A percentile compares a stretch with the other conserved stretches of the same genome.
These are phyloP conservation scores for Paragyromitra xinjiangensis DNA, from an alignment of 495 filamentous ascomycete genomes.

Conservation along the genomic window DNA sequence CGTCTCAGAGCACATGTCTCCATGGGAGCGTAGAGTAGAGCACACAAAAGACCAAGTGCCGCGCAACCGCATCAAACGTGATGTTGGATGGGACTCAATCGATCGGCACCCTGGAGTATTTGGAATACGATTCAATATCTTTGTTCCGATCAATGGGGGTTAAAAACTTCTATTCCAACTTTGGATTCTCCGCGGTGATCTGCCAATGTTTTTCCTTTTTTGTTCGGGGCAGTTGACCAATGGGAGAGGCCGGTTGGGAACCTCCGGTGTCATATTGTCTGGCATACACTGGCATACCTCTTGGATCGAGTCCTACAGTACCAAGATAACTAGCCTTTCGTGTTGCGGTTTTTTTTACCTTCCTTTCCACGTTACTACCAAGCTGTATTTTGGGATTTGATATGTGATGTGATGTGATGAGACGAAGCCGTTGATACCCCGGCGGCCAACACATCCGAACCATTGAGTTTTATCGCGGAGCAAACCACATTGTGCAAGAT, in stretches of 20 bases:
- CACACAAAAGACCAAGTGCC: conserved; percentile 1
- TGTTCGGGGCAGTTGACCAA: neutral
- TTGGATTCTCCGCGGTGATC: neutral
- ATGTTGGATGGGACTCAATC: neutral
- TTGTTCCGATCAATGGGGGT: conserved; percentile 9
- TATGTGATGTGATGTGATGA: conserved; percentile 20
- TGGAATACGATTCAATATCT: neutral
- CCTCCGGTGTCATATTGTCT: neutral
- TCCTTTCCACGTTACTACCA: conserved; percentile 27
- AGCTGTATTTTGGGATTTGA: neutral
- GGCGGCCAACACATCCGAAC: conserved; percentile 25
- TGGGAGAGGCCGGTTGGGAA: neutral
- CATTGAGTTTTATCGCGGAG: conserved; percentile 21
- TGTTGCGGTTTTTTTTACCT: neutral
- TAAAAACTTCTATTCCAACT: neutral
- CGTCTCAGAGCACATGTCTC: neutral
- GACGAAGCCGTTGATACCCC: conserved; percentile 4
- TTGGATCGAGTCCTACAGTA: neutral
- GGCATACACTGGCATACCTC: neutral
- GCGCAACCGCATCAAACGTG: neutral
- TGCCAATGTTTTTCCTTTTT: neutral
- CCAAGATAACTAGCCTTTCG: neutral
- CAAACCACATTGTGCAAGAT: conserved; percentile 17
- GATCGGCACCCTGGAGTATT: neutral
- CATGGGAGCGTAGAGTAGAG: neutral